Evolutionary conservation across 805 yeast genomes (phyloP), one percentile per base, ranked within the genome.

Genomic region (Maudiozyma barnettii): DNA sequence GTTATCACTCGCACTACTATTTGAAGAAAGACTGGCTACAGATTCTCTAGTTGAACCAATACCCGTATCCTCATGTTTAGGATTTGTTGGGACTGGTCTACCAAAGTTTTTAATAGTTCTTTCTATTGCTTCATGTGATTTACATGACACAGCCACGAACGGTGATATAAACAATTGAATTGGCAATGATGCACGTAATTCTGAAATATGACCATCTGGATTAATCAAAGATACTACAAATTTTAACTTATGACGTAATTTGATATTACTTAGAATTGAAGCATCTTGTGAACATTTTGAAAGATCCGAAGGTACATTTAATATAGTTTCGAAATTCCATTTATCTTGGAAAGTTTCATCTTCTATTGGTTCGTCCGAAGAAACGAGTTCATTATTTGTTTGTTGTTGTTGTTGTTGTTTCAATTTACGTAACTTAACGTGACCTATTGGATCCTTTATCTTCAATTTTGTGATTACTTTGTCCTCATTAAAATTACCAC

Each of bases 121-220:
- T 26, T 51, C 54, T 6, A 51, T 18, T n/a, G 46, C 23, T 21
- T 42, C 46, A 10, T 45, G 29, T 5, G 61, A 50, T 31, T 59
- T 57, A 10, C 64, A 66, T 26, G 64, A 63, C 13, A 91, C 72
- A 0, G 90, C 76, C 6, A 91, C 87, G 62, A 86, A 85, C 4
- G 98, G 97, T 10, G 83, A 77, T 22, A 87, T 81, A 64, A 83
- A 86, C 35, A 87, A 63, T 23, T 75, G 76, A 5, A 91, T 72
- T 0, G 98, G 98, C 52, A 91, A 70, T 0, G 97, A 83, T 0
- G 97, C 98, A 26, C 98, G 73, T 43, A 93, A 71, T 64, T 91
- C 98, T 1, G 96, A 88, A 4, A 83, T 82, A 61, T 91, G 98
- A 2, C 95, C 95, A 63, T 90, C 98, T 0, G 95, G 84, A 62